Conservation (phyloP, 129 eudicot genomes). For the Chrysanthemum lavandulifolium region DNA sequence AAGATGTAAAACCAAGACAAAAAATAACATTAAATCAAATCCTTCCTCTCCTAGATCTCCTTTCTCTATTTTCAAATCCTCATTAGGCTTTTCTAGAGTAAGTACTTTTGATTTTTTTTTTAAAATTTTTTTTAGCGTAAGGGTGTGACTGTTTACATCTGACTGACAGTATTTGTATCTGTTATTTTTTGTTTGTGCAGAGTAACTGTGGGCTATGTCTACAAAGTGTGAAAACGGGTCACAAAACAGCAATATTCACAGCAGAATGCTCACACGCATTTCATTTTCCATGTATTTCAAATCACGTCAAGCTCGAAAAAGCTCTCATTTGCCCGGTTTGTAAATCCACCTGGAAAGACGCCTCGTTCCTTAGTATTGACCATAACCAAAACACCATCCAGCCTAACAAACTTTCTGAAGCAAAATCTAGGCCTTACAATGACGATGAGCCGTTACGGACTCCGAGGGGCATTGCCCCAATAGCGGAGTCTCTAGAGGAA, state of each 20-base stretch:
- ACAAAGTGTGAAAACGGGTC: constrained; percentile 87
- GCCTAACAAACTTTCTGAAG: not conserved
- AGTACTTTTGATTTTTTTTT: constrained; percentile 8
- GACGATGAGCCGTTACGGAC: constrained; percentile 84
- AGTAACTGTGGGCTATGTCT: constrained; percentile 75
- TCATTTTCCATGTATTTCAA: constrained; percentile 84
- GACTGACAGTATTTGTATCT: too few relatives aligned
- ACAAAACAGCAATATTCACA: constrained; percentile 77
- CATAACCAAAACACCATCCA: constrained; percentile 14
- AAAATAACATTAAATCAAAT: constrained; percentile 41
- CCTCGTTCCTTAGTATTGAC: constrained; percentile 58
- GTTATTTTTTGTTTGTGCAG: constrained; percentile 42
- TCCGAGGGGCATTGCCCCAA: constrained; percentile 45
- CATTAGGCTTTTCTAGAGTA: constrained; percentile 75
- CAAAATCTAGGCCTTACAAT: constrained; percentile 27
- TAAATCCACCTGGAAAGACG: constrained; percentile 67
- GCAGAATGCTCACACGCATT: constrained; percentile 86
- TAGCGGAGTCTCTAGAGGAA: constrained; percentile 42
- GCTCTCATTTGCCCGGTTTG: constrained; percentile 71
- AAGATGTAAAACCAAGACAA: constrained; percentile 47
- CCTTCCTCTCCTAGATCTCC: constrained; percentile 97
- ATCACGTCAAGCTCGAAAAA: constrained; percentile 44
- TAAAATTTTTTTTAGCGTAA: too few relatives aligned
- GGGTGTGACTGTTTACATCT: too few relatives aligned
- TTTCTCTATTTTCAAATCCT: constrained; percentile 73